Evolutionary conservation across 148 eudicot genomes (phyloP), one percentile per base, ranked within the genome.

Genomic region (Limonium bicolor): DNA sequence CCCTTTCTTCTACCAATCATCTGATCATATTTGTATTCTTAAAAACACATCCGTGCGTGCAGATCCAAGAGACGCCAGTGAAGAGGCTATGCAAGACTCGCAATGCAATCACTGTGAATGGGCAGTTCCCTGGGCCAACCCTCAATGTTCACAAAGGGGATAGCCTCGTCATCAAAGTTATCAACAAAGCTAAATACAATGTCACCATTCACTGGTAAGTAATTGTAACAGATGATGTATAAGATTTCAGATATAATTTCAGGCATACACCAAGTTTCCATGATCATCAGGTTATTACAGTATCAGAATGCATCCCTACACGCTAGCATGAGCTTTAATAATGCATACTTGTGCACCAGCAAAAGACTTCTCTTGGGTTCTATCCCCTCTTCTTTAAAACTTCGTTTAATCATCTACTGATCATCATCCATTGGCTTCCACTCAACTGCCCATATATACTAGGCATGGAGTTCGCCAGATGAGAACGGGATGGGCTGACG

Each of bases 201-300:
- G 73, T 75, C 60, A 88, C 97, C 36, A 68, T 88, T 54, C 96
- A 88, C 59, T 88, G 96, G 96, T 84, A 80, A 61, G n/a, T 42
- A 41, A 14, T 22, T 17, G 1, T 29, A 1, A 1, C 12, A 12
- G 7, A 7, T 29, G n/a, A n/a, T n/a, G n/a, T n/a, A n/a, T n/a
- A n/a, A n/a, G n/a, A n/a, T n/a, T n/a, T n/a, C n/a, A n/a, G n/a
- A n/a, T n/a, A n/a, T n/a, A n/a, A n/a, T n/a, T n/a, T n/a, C n/a
- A n/a, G n/a, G n/a, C n/a, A n/a, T n/a, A n/a, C n/a, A n/a, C n/a
- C n/a, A n/a, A n/a, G n/a, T n/a, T n/a, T n/a, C n/a, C n/a, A n/a
- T n/a, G n/a, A n/a, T n/a, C n/a, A n/a, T n/a, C n/a, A n/a, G n/a
- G n/a, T n/a, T n/a, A n/a, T n/a, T n/a, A n/a, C n/a, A n/a, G n/a